Evolutionary conservation across 495 filamentous ascomycete genomes (phyloP), one percentile per base, ranked within the genome.

Genomic region (Amphirosellinia nigrospora): DNA sequence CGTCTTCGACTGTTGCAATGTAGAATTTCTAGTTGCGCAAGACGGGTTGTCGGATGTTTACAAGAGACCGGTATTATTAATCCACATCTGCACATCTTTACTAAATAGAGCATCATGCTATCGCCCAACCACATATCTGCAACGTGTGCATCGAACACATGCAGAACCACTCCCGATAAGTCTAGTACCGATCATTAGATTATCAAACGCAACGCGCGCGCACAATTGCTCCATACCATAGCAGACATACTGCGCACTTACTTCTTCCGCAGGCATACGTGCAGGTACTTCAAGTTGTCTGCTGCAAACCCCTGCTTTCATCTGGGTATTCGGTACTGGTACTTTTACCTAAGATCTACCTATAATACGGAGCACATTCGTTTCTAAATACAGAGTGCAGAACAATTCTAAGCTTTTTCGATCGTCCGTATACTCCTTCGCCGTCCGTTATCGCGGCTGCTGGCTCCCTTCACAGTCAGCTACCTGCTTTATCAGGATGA

Each of bases 31-130:
- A 45, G 16, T 23, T 28, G 16, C 30, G 38, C 43, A 13, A 64
- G 45, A 64, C 61, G 61, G 61, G 61, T 30, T 64, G 41, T 64
- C 61, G 61, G 61, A 28, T 21, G 15, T 34, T 36, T 63, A 13
- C 43, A 34, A 64, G 41, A 32, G 15, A 16, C 43, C 41, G 61
- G 19, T 38, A 64, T 62, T 50, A 36, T 50, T 50, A 48, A 48
- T 64, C 41, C n/a, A 50, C 21, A 46, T 50, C 28, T 32, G 61
- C 61, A 64, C 41, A 38, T 50, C 41, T 64, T 50, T 30, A 23
- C 45, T 36, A 23, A 32, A 43, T 19, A 21, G 5, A 23, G 52
- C 23, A 30, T 60, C 28, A 23, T 32, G 28, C 39, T 46, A 32
- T 26, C 26, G 50, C 38, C 55, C 28, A 32, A 36, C 10, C 55